Evolutionary conservation across 441 rosid species (phyloP).

Genomic region (Omphalea diandra): DNA sequence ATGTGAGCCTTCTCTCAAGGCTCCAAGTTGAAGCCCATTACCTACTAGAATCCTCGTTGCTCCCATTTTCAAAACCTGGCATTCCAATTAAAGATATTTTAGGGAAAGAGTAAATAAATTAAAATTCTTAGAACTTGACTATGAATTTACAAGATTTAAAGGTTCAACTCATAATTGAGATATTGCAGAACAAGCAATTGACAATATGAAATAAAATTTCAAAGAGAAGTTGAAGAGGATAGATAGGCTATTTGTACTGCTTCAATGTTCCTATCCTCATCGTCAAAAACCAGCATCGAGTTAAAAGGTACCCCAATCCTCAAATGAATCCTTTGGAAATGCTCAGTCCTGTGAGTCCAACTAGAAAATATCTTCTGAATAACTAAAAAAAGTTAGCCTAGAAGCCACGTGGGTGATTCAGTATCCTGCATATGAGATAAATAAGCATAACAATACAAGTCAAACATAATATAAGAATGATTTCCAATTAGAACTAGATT

Average conservation of each 20-base stretch:
- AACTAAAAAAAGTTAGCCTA: conserved; percentile 9
- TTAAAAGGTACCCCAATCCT: conserved; percentile 67
- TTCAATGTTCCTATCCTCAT: conserved; percentile 75
- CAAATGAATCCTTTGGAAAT: conserved; percentile 77
- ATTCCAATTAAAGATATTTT: not conserved
- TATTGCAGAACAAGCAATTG: not conserved
- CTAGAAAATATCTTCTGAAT: conserved; percentile 81
- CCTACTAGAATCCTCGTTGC: conserved; percentile 74
- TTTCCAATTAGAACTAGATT: too few relatives aligned
- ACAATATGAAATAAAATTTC: not conserved
- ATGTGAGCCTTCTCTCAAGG: conserved; percentile 63
- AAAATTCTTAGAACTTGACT: not conserved
- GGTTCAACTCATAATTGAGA: not conserved
- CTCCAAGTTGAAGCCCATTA: conserved; percentile 72
- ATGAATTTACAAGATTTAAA: not conserved
- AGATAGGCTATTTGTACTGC: conserved; percentile 40
- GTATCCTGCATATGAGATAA: too few relatives aligned
- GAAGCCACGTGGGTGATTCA: not conserved
- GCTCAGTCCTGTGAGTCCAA: conserved; percentile 80
- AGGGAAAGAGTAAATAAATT: not conserved
- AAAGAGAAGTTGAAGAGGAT: not conserved
- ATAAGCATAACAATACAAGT: too few relatives aligned
- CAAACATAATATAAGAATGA: too few relatives aligned
- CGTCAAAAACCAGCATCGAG: conserved; percentile 86
- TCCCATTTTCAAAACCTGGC: conserved; percentile 84